Percentiles rank a stretch among this genome's conserved stretches.
Conservation (phyloP, 495 filamentous ascomycete genomes). For the Neurospora sp. region DNA sequence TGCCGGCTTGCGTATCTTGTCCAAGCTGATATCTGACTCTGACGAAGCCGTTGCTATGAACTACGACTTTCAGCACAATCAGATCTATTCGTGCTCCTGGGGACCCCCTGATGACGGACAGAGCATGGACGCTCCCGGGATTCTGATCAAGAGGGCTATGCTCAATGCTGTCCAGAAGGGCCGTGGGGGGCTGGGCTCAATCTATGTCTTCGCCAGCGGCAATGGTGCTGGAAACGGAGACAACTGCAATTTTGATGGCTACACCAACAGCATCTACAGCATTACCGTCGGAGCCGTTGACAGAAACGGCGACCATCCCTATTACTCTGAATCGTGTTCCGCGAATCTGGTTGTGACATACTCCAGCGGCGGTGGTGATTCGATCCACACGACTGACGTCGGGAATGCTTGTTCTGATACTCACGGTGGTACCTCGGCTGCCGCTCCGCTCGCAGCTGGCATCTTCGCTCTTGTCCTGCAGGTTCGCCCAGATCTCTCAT, state of each 20-base stretch:
- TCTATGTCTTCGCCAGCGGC: conserved; percentile 95
- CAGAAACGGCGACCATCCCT: conserved; percentile 70
- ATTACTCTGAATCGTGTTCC: conserved; percentile 92
- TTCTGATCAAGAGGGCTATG: conserved; percentile 84
- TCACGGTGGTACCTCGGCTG: conserved; percentile 95
- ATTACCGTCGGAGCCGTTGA: conserved; percentile 95
- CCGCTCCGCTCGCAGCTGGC: conserved; percentile 83
- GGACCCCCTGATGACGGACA: conserved; percentile 86
- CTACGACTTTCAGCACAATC: conserved; percentile 80
- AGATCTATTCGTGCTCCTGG: conserved; percentile 99
- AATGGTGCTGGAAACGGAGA: conserved; percentile 83
- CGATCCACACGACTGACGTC: conserved; percentile 95
- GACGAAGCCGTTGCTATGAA: conserved; percentile 91
- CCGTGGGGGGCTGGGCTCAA: conserved; percentile 70
- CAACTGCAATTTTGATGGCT: conserved; percentile 99
- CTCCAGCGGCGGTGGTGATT: conserved; percentile 78
- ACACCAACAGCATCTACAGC: conserved; percentile 98
- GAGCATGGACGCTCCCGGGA: conserved; percentile 87
- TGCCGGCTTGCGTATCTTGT: conserved; percentile 82
- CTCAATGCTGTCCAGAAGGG: conserved; percentile 86
- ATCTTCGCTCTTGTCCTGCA: conserved; percentile 87
- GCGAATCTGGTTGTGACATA: conserved; percentile 93
- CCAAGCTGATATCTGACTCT: conserved; percentile 77
- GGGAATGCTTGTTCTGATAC: conserved; percentile 68
- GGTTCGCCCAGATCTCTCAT: conserved; percentile 75